Conservation (phyloP, 2,329 filamentous ascomycete species). For the Phyllosticta capitalensis region DNA sequence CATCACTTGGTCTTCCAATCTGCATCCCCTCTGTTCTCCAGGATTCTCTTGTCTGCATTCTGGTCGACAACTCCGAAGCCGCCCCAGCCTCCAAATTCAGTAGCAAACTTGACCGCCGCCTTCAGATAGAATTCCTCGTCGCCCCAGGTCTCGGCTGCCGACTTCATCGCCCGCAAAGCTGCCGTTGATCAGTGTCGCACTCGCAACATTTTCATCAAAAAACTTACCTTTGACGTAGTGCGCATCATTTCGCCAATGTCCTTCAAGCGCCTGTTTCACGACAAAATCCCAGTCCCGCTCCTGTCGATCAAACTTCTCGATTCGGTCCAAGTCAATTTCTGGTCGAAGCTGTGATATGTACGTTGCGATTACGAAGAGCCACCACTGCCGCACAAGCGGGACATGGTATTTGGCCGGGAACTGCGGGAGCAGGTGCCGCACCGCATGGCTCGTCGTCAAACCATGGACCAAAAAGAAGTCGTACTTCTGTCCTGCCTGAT, state of each 20-base stretch:
- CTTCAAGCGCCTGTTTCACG: constrained; percentile 58
- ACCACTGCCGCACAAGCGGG: constrained; percentile 74
- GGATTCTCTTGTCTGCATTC: neutral
- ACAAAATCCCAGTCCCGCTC: constrained; percentile 70
- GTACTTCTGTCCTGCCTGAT: constrained; percentile 43
- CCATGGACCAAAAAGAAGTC: constrained; percentile 79
- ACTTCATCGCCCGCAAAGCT: constrained; percentile 67
- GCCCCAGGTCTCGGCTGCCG: constrained; percentile 65
- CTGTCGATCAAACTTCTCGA: constrained; percentile 51
- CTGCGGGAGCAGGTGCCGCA: constrained; percentile 73
- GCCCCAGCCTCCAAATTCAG: constrained; percentile 63
- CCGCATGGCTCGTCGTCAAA: constrained; percentile 76
- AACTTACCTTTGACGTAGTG: constrained; percentile 68
- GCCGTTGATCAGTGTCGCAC: neutral
- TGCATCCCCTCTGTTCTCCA: neutral
- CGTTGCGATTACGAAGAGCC: constrained; percentile 68
- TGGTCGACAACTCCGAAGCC: constrained; percentile 27
- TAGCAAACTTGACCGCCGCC: constrained; percentile 61
- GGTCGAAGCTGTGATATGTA: constrained; percentile 72
- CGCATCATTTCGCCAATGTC: constrained; percentile 59
- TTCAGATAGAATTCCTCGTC: constrained; percentile 58
- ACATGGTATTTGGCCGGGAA: constrained; percentile 68
- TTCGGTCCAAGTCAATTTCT: constrained; percentile 54
- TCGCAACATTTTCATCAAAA: neutral
- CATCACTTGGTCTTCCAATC: neutral